Evolutionary conservation across 345 rosid genomes (phyloP), one percentile per base, ranked within the genome.

Genomic region (Fremontodendron californicum): DNA sequence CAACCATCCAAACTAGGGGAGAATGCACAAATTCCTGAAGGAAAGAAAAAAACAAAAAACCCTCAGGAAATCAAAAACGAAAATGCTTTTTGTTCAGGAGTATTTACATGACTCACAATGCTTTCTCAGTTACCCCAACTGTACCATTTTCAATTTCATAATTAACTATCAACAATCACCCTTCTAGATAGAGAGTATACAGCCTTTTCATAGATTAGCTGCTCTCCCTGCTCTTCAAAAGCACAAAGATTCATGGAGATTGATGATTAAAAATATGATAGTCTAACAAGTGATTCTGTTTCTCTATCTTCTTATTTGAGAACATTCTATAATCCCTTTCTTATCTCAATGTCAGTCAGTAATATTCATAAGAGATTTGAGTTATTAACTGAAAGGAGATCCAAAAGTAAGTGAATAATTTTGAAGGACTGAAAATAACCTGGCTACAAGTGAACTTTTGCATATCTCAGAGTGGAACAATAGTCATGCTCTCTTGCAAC

Each of bases 1-100:
- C 98, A 94, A 63, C 90, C 95, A 67, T 91, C 97, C 80, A 77
- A 82, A 86, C 83, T 72, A 64, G 98, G 92, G 48, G 97, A 94
- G 84, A 94, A 91, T 63, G 92, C 98, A 86, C 89, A 88, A 55
- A 94, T 88, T 75, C 97, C 98, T 94, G 86, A 48, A 57, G 51
- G 18, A 73, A 75, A 68, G 48, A 54, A 46, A 49, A 66, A 2
- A 51, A 75, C 37, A n/a, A 33, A 75, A 67, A 77, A 72, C 27
- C 35, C 15, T 68, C 16, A 40, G 55, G 18, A 9, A 57, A 25
- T 6, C 29, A 69, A 79, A 73, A 46, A 15, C 33, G n/a, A 33
- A 61, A 29, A 43, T 9, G 5, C 3, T 51, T 43, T 19, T 45
- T 29, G 10, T 16, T 45, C 58, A 27, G 18, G 6, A 61, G 58